Base-by-base conservation (phyloP, 345 rosid genomes). In the Populus deltoides region DNA sequence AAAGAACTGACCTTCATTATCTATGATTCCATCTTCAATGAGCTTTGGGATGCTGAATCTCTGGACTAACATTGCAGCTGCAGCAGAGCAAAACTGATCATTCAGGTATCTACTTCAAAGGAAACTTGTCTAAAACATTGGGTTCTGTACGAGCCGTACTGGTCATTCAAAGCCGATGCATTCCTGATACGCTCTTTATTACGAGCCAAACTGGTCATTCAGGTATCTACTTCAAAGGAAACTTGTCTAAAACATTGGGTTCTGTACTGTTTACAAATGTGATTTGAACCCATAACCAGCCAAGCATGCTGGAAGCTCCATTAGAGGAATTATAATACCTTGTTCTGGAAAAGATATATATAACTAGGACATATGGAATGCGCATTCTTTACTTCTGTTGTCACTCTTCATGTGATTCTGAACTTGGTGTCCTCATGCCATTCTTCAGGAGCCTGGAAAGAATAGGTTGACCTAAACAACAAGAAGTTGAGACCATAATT, bases 291-390 rank as follows among this genome's bases (percentile, higher is more conserved):
- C 79, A 45, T 59, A 63, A 22, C 35, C 47, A 7, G 63, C 62
- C 45, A 73, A 12, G 25, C 68, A 25, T 15, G 4, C 25, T 36
- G 77, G 67, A 11, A 70, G 67, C 41, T 75, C 68, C 68, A 73
- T 41, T 31, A 67, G 31, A n/a, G 81, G 81, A 59, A 66, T 73
- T 16, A 67, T 77, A 74, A 74, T 75, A 8, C 75, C 82, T 61
- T 80, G 82, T 39, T 74, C 75, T 16, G 82, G 78, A 43, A 15
- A 47, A 22, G 82, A 78, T 24, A 74, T 45, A 78, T 24, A 74
- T 45, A 7, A 62, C 75, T n/a, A 74, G 9, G 35, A 78, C 38
- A 66, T 59, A 68, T 27, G 69, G 36, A 35, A 25, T 39, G 5
- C 15, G 7, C 39, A 22, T 77, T n/a, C 68, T 63, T 25, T 29